Percentiles rank a stretch among this genome's conserved stretches.
Evolutionary conservation across 83 land plant species (phyloP).

Genomic region (Thuja plicata): DNA sequence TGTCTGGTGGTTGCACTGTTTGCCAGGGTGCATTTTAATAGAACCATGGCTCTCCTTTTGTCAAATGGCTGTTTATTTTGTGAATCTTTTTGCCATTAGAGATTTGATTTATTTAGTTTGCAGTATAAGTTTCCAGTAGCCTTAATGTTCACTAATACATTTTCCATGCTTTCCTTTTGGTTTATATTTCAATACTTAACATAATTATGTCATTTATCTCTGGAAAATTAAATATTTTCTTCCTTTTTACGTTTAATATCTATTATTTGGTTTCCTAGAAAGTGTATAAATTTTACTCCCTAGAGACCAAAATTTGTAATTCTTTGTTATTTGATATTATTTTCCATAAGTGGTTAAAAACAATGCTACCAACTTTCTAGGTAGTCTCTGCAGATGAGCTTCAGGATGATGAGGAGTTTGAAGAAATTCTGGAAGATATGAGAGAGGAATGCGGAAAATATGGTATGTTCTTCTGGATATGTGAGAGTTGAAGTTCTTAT

Average conservation of each 20-base stretch:
- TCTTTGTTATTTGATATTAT: neutral
- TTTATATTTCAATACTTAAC: neutral
- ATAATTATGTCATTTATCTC: neutral
- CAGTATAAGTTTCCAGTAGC: neutral
- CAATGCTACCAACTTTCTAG: conserved; percentile 16
- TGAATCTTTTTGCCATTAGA: neutral
- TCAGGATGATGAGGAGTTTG: conserved; percentile 40
- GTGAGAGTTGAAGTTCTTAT: neutral
- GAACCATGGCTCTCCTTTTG: neutral
- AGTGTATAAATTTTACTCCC: neutral
- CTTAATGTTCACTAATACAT: neutral
- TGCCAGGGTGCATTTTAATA: neutral
- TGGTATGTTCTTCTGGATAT: conserved; percentile 19
- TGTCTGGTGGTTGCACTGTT: neutral
- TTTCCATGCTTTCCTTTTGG: neutral
- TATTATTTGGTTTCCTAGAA: neutral
- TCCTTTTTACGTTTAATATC: neutral
- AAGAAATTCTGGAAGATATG: conserved; percentile 47
- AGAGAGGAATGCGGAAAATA: conserved; percentile 44
- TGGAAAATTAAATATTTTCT: neutral
- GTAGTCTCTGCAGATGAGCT: conserved; percentile 51
- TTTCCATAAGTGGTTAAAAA: neutral
- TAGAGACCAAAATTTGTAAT: neutral
- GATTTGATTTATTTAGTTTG: neutral
- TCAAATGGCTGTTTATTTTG: neutral